phyloP scores from a whole-genome alignment of 1,284 basidiomycete species.

The Rhodotorula sp. region DNA sequence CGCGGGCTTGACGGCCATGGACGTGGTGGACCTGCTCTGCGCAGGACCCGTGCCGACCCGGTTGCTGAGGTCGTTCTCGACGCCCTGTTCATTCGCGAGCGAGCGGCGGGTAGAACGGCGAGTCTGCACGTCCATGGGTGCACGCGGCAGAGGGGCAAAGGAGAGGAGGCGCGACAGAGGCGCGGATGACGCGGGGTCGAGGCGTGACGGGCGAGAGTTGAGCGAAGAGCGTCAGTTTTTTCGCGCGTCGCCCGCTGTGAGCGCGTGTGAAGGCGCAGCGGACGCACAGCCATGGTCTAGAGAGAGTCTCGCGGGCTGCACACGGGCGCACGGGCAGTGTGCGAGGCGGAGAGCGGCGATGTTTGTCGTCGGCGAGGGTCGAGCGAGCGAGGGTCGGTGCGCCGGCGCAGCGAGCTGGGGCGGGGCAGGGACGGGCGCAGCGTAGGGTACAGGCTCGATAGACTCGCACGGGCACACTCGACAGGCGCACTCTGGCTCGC shows the following conservation, averaged over 20 bases:
- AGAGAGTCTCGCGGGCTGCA: no score
- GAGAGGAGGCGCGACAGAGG: background rate
- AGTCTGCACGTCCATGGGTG: constrained; percentile 24
- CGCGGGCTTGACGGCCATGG: constrained; percentile 2
- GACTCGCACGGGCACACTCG: background rate
- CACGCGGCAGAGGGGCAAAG: background rate
- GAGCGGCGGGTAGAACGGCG: constrained; percentile 40
- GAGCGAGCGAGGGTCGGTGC: background rate
- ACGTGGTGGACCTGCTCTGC: background rate
- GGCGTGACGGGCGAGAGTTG: constrained; percentile 22
- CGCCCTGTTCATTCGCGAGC: constrained; percentile 25
- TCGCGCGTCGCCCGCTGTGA: background rate
- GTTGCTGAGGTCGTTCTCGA: constrained; percentile 38
- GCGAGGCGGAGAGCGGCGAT: background rate
- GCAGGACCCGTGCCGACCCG: constrained; percentile 1
- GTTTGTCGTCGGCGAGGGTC: background rate
- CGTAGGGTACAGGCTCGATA: background rate
- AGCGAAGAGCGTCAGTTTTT: constrained; percentile 19
- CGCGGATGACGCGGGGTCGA: background rate
- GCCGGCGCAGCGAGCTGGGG: background rate
- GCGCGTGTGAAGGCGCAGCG: no score
- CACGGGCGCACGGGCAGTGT: background rate
- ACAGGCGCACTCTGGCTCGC: background rate
- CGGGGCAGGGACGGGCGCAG: background rate
- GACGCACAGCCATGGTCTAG: constrained; percentile 22